Base-by-base conservation (phyloP, 495 filamentous ascomycete genomes). In the Xylaria nigripes region DNA sequence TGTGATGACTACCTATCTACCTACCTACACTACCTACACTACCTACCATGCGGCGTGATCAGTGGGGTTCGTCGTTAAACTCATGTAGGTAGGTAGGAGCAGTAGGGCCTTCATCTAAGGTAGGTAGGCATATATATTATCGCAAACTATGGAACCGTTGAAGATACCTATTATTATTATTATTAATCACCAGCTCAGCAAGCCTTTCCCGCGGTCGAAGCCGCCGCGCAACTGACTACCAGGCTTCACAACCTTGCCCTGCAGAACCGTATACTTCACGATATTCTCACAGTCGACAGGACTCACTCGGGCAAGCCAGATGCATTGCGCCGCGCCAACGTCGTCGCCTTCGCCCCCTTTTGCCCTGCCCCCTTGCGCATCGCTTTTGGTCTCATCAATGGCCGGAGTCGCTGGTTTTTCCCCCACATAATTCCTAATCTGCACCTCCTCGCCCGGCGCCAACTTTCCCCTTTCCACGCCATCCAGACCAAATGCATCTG, bases 201-300 rank as follows among this genome's bases (percentile, higher is more conserved):
- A 40, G 41, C 86, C 85, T 62, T 75, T 87, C 44, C 68, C 76
- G 41, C 93, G 74, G 76, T 98, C 90, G 72, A 96, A 98, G 6
- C 93, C 93, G 25, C 87, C 93, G 30, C 93, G 70, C 57, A 98
- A 60, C 78, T 95, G 90, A 49, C 78, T 72, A 59, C 81, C 83
- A 22, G 89, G 85, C 74, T 96, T 94, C 34, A 97, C 81, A 16
- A 97, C 85, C 75, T 95, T 96, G 6, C 93, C 94, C 76, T 96
- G 83, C 60, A 96, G 62, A 1, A 98, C 81, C 0, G 94, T 97
- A 68, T 84, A 94, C 67, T 81, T 79, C 38, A 98, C 83, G 48
- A 98, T 86, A 51, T 90, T 90, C 77, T 96, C 93, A 54, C 94
- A 95, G 64, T 98, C 90, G 72, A 93, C 88, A 1, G 94, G 93